Percentiles rank a stretch among this genome's conserved stretches.
Evolutionary conservation across 495 filamentous ascomycete genomes (phyloP).

Genomic region (Penicillium bialowiezense): DNA sequence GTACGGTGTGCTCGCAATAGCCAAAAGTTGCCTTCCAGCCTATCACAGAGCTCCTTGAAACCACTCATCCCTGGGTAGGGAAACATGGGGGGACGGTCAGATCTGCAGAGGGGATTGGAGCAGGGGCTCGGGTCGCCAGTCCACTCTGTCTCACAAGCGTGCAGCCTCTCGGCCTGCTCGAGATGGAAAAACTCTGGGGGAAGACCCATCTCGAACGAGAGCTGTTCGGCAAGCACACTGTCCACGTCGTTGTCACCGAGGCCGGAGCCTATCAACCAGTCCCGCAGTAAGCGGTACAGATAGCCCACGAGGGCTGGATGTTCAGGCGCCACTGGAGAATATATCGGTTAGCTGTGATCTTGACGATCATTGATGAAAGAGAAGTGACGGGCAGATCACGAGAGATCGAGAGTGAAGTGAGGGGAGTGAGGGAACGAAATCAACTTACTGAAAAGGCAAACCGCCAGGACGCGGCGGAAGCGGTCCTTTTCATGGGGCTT

Average conservation of each 20-base stretch:
- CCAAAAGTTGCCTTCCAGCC: constrained; percentile 35
- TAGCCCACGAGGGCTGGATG: constrained; percentile 23
- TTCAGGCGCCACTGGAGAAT: constrained; percentile 14
- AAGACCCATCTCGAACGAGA: constrained; percentile 20
- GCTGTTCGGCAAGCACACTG: constrained; percentile 21
- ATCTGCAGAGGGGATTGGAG: constrained; percentile 20
- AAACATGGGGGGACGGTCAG: constrained; percentile 15
- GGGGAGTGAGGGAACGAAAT: neutral
- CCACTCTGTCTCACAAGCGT: constrained; percentile 40
- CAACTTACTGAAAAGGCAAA: constrained; percentile 32
- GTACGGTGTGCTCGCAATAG: constrained; percentile 37
- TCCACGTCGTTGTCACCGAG: constrained; percentile 9
- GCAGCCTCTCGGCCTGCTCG: constrained; percentile 15
- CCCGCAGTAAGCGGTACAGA: constrained; percentile 37
- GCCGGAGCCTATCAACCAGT: constrained; percentile 21
- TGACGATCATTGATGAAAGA: neutral
- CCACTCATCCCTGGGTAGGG: constrained; percentile 5
- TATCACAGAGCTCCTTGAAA: constrained; percentile 15
- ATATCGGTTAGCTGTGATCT: neutral
- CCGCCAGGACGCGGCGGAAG: constrained; percentile 36
- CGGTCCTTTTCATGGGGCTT: constrained; percentile 30
- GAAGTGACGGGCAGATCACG: neutral
- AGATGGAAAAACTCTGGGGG: constrained; percentile 5
- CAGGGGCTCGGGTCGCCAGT: constrained; percentile 26
- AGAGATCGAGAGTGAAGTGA: neutral